A percentile compares a stretch with the other conserved stretches of the same genome.
Conservation (phyloP, 169 alveolate species). For the Condylostoma magnum region DNA sequence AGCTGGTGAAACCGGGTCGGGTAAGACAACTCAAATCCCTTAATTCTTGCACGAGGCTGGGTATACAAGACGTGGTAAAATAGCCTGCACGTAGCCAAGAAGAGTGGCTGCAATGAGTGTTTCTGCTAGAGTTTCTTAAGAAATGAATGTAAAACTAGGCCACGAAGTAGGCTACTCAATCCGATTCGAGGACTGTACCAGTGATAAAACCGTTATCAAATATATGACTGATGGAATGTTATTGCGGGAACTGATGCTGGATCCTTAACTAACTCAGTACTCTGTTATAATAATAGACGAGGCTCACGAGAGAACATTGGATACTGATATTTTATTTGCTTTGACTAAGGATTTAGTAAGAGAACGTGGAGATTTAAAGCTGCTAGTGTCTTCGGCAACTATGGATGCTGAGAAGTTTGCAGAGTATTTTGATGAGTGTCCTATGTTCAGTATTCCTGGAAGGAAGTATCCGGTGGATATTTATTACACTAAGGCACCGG, state of each 20-base stretch:
- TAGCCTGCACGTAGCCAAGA: constrained; percentile 99
- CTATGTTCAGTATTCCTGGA: constrained; percentile 95
- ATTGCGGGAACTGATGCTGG: constrained; percentile 94
- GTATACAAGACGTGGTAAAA: constrained; percentile 93
- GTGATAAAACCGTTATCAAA: constrained; percentile 93
- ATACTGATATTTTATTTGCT: constrained; percentile 98
- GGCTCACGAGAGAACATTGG: constrained; percentile 99
- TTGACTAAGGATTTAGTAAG: constrained; percentile 93
- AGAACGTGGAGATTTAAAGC: constrained; percentile 66
- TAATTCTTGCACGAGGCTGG: constrained; percentile 97
- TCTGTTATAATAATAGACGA: constrained; percentile 98
- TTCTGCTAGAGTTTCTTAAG: constrained; percentile 98
- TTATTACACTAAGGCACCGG: constrained; percentile 98
- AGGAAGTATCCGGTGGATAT: constrained; percentile 97
- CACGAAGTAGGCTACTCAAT: constrained; percentile 94
- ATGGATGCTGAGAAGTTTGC: constrained; percentile 98
- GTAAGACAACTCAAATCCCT: constrained; percentile 99
- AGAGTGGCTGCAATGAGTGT: constrained; percentile 99
- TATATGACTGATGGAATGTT: constrained; percentile 99
- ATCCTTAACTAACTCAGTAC: constrained; percentile 93
- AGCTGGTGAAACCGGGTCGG: constrained; percentile 99
- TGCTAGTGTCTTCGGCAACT: constrained; percentile 91
- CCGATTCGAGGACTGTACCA: constrained; percentile 98
- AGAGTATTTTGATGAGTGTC: constrained; percentile 95
- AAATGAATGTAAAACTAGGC: constrained; percentile 97